phyloP scores from a whole-genome alignment of 768 basidiomycete species.

The Gymnopilus junonius region DNA sequence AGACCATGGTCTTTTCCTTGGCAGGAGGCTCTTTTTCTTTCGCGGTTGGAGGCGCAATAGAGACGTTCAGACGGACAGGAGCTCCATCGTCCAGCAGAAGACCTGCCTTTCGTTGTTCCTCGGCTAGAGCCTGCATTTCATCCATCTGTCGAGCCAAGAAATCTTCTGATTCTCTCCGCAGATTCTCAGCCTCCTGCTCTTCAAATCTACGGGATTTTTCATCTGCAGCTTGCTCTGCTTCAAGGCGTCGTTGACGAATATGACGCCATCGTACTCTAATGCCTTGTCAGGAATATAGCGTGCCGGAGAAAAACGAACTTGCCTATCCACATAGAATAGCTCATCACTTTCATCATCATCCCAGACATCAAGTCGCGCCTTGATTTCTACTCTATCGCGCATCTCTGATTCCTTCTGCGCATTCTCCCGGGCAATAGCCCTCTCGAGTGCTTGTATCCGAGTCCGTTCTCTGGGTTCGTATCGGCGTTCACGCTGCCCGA shows the following conservation, averaged over 20 bases:
- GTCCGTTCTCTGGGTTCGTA: slow-evolving; percentile 90
- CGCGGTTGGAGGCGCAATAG: slow-evolving; percentile 53
- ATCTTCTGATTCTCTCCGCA: slow-evolving; percentile 89
- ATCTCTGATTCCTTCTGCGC: slow-evolving; percentile 78
- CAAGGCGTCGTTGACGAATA: slow-evolving; percentile 68
- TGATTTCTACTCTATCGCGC: slow-evolving; percentile 79
- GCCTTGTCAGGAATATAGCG: neutral
- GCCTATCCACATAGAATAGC: slow-evolving; percentile 91
- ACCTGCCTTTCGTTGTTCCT: slow-evolving; percentile 90
- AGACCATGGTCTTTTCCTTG: slow-evolving; percentile 65
- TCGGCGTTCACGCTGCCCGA: slow-evolving; percentile 84
- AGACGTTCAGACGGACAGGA: slow-evolving; percentile 85
- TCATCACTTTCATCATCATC: slow-evolving; percentile 95
- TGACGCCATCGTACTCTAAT: slow-evolving; percentile 85
- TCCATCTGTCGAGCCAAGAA: slow-evolving; percentile 96
- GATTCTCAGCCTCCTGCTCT: slow-evolving; percentile 83
- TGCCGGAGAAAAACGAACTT: slow-evolving; percentile 25
- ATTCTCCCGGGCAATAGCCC: slow-evolving; percentile 73
- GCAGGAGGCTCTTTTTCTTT: slow-evolving; percentile 47
- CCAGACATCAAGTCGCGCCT: slow-evolving; percentile 83
- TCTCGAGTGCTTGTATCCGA: slow-evolving; percentile 77
- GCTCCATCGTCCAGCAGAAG: slow-evolving; percentile 91
- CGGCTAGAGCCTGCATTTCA: slow-evolving; percentile 90
- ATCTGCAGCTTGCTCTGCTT: slow-evolving; percentile 84
- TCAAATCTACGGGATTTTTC: slow-evolving; percentile 82